Evolutionary conservation across 1,284 basidiomycete genomes (phyloP).

Genomic region (Hemileia vastatrix): DNA sequence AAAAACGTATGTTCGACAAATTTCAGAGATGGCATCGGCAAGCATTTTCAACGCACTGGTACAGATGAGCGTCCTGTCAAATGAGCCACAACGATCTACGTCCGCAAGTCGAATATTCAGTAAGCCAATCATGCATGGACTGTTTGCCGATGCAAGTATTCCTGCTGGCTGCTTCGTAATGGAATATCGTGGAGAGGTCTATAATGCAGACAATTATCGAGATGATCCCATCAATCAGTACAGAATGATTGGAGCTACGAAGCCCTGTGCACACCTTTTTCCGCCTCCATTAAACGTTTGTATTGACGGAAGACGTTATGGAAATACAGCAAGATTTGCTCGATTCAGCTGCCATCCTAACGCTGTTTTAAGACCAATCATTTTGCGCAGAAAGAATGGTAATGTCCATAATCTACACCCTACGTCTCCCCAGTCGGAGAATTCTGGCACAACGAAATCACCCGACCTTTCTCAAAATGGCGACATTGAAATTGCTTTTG

Average conservation of each 20-base stretch:
- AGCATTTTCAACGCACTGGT: no score
- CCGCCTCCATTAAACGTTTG: conserved; percentile 70
- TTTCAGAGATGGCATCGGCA: no score
- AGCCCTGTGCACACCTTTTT: conserved; percentile 64
- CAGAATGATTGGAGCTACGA: conserved; percentile 49
- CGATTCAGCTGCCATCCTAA: conserved; percentile 80
- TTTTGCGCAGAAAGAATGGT: no score
- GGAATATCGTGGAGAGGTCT: conserved; percentile 42
- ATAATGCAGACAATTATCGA: conserved; percentile 40
- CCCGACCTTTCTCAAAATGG: conserved; percentile 37
- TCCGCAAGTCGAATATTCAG: no score
- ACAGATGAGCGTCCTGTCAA: no score
- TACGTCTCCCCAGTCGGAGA: no score
- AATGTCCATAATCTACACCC: no score
- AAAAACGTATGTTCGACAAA: no score
- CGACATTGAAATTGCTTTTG: conserved; percentile 59
- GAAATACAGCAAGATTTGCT: conserved; percentile 63
- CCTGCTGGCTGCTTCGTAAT: conserved; percentile 45
- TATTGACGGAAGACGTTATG: conserved; percentile 66
- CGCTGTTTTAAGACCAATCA: conserved; percentile 67
- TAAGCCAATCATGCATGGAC: conserved; percentile 45
- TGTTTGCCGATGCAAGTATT: conserved; percentile 44
- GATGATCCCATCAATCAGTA: conserved; percentile 52
- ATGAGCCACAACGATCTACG: no score
- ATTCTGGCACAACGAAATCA: conserved; percentile 13